Conservation (phyloP, 2,329 filamentous ascomycete genomes). For the Fusarium sp. region DNA sequence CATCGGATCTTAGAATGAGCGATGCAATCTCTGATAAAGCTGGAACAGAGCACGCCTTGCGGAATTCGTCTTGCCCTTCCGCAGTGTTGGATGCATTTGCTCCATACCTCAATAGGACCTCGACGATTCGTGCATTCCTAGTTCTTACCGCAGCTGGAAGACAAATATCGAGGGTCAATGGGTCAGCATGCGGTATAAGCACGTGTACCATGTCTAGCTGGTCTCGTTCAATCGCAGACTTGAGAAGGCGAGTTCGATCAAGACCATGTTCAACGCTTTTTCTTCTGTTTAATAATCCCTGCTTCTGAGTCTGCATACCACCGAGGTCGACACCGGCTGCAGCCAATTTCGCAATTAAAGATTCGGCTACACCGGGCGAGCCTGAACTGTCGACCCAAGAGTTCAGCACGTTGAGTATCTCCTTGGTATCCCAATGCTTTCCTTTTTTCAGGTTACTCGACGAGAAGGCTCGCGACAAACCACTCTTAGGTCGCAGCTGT, state of each 20-base stretch:
- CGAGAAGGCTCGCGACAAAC: slow-evolving; percentile 52
- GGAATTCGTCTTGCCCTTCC: slow-evolving; percentile 63
- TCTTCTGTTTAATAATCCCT: slow-evolving; percentile 57
- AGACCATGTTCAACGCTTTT: slow-evolving; percentile 59
- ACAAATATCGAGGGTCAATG: slow-evolving; percentile 58
- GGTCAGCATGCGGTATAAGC: slow-evolving; percentile 62
- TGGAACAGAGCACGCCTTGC: slow-evolving; percentile 58
- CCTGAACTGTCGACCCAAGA: slow-evolving; percentile 59
- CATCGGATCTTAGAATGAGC: slow-evolving; percentile 60
- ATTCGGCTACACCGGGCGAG: slow-evolving; percentile 64
- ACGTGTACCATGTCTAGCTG: slow-evolving; percentile 64
- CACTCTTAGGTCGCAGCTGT: slow-evolving; percentile 50
- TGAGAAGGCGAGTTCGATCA: slow-evolving; percentile 61
- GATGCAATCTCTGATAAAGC: slow-evolving; percentile 57
- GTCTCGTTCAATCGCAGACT: slow-evolving; percentile 59
- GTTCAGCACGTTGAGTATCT: slow-evolving; percentile 62
- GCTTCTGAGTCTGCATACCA: slow-evolving; percentile 57
- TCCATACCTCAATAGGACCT: slow-evolving; percentile 61
- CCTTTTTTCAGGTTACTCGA: slow-evolving; percentile 53
- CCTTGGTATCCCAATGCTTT: slow-evolving; percentile 61
- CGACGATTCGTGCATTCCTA: slow-evolving; percentile 54
- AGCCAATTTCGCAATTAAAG: slow-evolving; percentile 60
- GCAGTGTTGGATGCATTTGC: slow-evolving; percentile 58
- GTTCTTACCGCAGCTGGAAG: slow-evolving; percentile 59
- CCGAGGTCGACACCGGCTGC: slow-evolving; percentile 62